phyloP scores from a whole-genome alignment of 257 asterid species.

The Misopates orontium region DNA sequence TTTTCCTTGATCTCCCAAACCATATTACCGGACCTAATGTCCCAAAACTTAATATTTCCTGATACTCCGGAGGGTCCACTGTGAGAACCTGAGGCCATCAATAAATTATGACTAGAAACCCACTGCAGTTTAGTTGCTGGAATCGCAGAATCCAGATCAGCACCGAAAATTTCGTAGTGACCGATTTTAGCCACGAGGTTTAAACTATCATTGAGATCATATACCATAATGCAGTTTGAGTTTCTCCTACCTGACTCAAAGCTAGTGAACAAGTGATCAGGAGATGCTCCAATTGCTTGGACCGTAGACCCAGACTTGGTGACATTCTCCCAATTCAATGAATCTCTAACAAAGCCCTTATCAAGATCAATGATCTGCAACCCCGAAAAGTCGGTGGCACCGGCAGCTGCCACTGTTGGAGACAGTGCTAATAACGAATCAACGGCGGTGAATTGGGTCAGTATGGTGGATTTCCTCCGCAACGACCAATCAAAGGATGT shows the following conservation, averaged over 20 bases:
- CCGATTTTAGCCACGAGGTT: constrained; percentile 58
- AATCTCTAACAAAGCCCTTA: constrained; percentile 57
- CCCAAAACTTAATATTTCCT: constrained; percentile 86
- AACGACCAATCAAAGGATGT: constrained; percentile 94
- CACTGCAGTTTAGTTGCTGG: constrained; percentile 87
- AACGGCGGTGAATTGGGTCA: constrained; percentile 78
- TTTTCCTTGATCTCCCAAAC: constrained; percentile 76
- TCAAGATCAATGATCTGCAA: constrained; percentile 76
- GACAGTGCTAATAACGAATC: constrained; percentile 83
- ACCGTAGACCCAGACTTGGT: constrained; percentile 90
- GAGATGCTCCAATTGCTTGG: constrained; percentile 74
- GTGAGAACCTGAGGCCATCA: constrained; percentile 96
- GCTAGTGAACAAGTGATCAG: constrained; percentile 71
- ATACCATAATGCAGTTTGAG: constrained; percentile 79
- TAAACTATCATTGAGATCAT: constrained; percentile 54
- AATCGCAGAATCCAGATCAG: constrained; percentile 83
- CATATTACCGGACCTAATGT: constrained; percentile 64
- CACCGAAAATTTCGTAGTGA: constrained; percentile 84
- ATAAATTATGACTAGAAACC: constrained; percentile 65
- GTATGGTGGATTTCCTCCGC: constrained; percentile 68
- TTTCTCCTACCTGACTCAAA: constrained; percentile 88
- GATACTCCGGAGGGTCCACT: constrained; percentile 82
- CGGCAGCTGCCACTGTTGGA: constrained; percentile 68
- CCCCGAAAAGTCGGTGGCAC: constrained; percentile 93
- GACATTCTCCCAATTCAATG: constrained; percentile 89